Base-by-base conservation (phyloP, 2,329 filamentous ascomycete species). In the Leptographium radiaticola region DNA sequence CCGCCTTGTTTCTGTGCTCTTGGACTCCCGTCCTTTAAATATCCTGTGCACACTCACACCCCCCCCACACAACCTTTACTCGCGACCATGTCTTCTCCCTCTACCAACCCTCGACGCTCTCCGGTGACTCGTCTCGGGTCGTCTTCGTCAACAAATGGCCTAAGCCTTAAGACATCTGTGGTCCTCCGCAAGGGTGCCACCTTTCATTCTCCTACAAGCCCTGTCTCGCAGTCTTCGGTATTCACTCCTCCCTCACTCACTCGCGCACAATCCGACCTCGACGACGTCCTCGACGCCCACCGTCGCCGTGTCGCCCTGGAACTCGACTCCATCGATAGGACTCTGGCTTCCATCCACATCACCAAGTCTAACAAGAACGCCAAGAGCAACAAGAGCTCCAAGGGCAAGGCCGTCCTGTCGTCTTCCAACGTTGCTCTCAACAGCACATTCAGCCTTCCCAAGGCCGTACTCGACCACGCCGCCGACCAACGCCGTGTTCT, bases 101-200 rank as follows among this genome's bases (percentile, higher is more conserved):
- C 57, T 12, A 42, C 66, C 65, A 71, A 71, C 61, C 68, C 68
- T 40, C 68, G 66, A 59, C 65, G 64, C 58, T 66, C 66, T 58
- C 67, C 69, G 65, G 67, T 71, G 70, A 71, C 70, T 71, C 69
- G 68, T 61, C 63, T 68, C 58, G 68, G 67, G 57, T 64, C 45
- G 11, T 10, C 69, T 58, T 68, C 66, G 64, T 64, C 65, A 61
- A 63, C 64, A 63, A 63, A 68, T 66, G 69, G 64, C 61, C 63
- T 76, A 61, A 68, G 65, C 58, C 67, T 76, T 70, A 76, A 77
- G 67, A 76, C 73, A 62, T 77, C 73, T 68, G 71, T 77, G 67
- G 70, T 73, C 67, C 76, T 89, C 68, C 77, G 74, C 66, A 89
- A 88, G 72, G 82, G 82, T 63, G 81, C 84, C 53, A 88, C 86